These are phyloP conservation scores for Trichoderma virens DNA, from an alignment of 495 filamentous ascomycete species.

Conservation along the genomic window DNA sequence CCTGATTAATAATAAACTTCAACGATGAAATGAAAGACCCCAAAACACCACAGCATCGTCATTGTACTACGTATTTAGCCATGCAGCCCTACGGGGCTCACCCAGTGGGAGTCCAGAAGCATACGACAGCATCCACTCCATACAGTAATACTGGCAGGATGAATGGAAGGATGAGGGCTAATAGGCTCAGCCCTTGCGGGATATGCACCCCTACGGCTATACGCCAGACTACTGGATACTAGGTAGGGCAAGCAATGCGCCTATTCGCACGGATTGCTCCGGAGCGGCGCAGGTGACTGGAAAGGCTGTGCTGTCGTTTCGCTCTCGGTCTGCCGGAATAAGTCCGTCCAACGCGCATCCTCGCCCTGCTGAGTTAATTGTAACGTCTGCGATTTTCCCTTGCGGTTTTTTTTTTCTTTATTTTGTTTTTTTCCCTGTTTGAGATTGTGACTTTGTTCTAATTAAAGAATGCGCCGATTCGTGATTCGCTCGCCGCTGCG, in stretches of 20 bases:
- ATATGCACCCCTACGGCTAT: neutral
- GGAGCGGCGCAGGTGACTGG: neutral
- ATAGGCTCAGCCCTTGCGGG: neutral
- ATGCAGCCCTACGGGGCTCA: conserved; percentile 4
- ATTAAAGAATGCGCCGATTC: no score
- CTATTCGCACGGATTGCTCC: neutral
- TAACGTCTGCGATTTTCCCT: no score
- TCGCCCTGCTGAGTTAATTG: neutral
- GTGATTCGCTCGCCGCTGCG: no score
- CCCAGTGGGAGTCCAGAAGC: neutral
- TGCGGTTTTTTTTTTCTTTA: neutral
- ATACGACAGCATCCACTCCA: neutral
- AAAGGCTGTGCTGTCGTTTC: neutral
- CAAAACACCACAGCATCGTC: neutral
- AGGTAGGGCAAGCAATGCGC: neutral
- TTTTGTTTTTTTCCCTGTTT: neutral
- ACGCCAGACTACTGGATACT: neutral
- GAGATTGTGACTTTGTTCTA: neutral
- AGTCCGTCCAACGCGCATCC: no score
- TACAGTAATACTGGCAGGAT: neutral
- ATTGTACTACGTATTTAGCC: neutral
- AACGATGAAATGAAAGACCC: neutral
- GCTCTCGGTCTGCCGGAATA: no score
- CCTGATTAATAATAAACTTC: neutral
- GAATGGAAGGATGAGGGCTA: neutral